Base-by-base conservation (phyloP, 176 grass and related monocot species). In the Guadua angustifolia region DNA sequence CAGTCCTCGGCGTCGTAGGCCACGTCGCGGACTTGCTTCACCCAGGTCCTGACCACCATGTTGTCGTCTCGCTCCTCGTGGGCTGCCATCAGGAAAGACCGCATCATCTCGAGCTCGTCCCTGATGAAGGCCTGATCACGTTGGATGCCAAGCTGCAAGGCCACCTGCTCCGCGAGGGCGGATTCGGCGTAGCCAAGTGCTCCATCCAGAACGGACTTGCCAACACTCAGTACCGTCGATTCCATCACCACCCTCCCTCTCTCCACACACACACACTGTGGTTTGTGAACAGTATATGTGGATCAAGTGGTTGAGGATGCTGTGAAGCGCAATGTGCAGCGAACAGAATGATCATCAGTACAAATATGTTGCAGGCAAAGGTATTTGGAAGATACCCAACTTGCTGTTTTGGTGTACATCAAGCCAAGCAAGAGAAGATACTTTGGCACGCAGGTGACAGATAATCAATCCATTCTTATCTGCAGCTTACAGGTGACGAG, bases 31-130 rank as follows among this genome's bases (percentile, higher is more conserved):
- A 93, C 91, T 33, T 90, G 88, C 32, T 88, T 85, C 69, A 93
- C 71, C 88, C 88, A 90, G 0, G 73, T 75, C 35, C 7, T 90
- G 49, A 88, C 3, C 0, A 84, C 44, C 24, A 36, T 46, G 42
- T 55, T 10, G 18, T 84, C n/a, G 6, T 16, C 47, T 0, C 0
- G 19, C 36, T 88, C 74, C 0, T 79, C 80, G 0, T 51, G 46
- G 0, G 73, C 67, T 0, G 7, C 79, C 79, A 40, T 82, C 21
- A 84, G 57, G 33, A 91, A 91, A 7, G 67, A 17, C 22, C 44
- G 38, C 89, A 91, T 91, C 84, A 87, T 91, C 25, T 87, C 29
- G 0, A 91, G 46, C 79, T 91, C 89, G 2, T 88, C 89, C 5
- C 15, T 35, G 69, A 91, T 55, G 42, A 91, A 91, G 14, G 36